Evolutionary conservation across 2,329 filamentous ascomycete species (phyloP).

Genomic region (Paecilomyces fulvus): DNA sequence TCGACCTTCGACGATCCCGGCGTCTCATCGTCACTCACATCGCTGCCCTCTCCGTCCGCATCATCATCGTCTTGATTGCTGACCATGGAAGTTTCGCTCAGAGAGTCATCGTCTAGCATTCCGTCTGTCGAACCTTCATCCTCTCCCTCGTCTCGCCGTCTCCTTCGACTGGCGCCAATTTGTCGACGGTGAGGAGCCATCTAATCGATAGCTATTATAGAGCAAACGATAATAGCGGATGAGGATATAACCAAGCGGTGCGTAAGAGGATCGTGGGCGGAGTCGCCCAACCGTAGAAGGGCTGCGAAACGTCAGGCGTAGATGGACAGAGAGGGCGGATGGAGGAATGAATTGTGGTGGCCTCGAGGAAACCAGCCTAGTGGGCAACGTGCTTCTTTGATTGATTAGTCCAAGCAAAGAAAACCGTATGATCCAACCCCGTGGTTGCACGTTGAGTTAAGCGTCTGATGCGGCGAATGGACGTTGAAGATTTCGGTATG

Average conservation of each 20-base stretch:
- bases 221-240: not conserved
- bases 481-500: not conserved
- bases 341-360: constrained; percentile 4
- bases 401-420: constrained; percentile 6
- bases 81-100: constrained; percentile 52
- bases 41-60: constrained; percentile 51
- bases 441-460: constrained; percentile 6
- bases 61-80: constrained; percentile 52
- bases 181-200: constrained; percentile 38
- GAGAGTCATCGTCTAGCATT: constrained; percentile 51
- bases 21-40: constrained; percentile 46
- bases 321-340: constrained; percentile 1
- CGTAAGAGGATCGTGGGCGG: not conserved
- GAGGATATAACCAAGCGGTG: not conserved
- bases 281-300: not conserved
- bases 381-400: constrained; percentile 7
- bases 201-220: constrained; percentile 3
- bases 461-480: not conserved
- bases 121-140: constrained; percentile 42
- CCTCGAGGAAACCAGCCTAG: constrained; percentile 14
- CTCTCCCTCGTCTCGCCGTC: constrained; percentile 41
- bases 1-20: constrained; percentile 16
- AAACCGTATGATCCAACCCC: constrained; percentile 4
- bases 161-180: constrained; percentile 37
- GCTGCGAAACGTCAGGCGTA: not conserved